Percentiles rank a stretch among this genome's conserved stretches.
Evolutionary conservation across 345 rosid genomes (phyloP).

Genomic region (Populus euphratica): DNA sequence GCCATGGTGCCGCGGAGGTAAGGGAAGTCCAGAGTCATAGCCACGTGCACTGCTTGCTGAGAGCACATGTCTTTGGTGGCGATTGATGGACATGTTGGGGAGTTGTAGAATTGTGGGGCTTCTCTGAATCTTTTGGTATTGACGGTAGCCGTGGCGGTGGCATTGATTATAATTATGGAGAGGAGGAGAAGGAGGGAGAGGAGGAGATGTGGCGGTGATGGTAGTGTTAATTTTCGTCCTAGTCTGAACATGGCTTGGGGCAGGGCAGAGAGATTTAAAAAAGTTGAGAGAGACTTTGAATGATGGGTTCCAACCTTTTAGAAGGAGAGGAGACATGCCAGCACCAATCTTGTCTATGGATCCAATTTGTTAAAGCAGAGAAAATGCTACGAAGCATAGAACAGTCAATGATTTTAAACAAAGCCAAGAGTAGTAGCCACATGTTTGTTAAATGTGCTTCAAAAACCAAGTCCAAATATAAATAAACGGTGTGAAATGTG

Average conservation of each 20-base stretch:
- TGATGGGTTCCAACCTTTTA: background rate
- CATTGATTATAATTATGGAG: background rate
- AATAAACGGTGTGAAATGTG: background rate
- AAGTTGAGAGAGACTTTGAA: background rate
- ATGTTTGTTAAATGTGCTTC: background rate
- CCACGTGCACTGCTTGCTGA: slow-evolving; percentile 33
- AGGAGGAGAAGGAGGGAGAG: slow-evolving; percentile 1
- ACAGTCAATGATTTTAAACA: background rate
- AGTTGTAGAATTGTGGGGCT: slow-evolving; percentile 33
- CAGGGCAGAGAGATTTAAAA: background rate
- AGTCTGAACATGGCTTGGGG: slow-evolving; percentile 1
- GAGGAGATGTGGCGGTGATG: background rate
- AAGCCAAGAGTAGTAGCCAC: background rate
- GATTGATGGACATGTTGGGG: slow-evolving; percentile 15
- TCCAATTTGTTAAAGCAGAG: background rate
- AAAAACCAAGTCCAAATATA: background rate
- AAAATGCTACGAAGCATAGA: background rate
- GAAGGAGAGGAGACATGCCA: background rate
- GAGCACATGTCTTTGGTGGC: slow-evolving; percentile 11
- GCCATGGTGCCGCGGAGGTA: slow-evolving; percentile 46
- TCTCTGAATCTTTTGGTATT: slow-evolving; percentile 15
- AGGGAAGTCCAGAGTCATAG: slow-evolving; percentile 30
- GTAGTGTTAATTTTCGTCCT: background rate
- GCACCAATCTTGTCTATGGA: background rate
- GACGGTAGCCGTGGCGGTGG: background rate